Evolutionary conservation across 768 basidiomycete genomes (phyloP), one percentile per base, ranked within the genome.

Genomic region (Leccinum uliginosum): DNA sequence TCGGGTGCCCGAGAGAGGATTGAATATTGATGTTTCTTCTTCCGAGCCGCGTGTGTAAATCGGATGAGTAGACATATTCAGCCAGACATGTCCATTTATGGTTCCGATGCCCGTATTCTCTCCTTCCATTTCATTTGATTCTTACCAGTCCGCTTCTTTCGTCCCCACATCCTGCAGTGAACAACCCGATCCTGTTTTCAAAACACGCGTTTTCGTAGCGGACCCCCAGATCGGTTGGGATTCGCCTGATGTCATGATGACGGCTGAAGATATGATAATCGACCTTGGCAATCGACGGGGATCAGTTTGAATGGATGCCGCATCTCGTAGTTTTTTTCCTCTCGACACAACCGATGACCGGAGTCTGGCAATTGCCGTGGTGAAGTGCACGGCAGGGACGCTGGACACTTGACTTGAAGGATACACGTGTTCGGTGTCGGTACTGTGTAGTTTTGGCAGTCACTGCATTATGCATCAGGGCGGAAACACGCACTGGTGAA

Each of bases 211-310:
- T 51, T 60, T 53, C 50, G 45, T 32, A 47, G 53, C 57, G 65
- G 65, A 60, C 58, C 55, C 43, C 34, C 12, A 56, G 65, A 52
- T 29, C 9, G 3, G 0, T 43, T 59, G 9, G 7, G 47, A 68
- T 69, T 67, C 67, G 67, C 57, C 67, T 64, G 67, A 62, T 30
- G 23, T 32, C 30, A 34, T 50, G 49, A 50, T 57, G 52, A 55
- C 6, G 29, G 26, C 30, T 47, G n/a, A 45, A 29, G 40, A 57
- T 43, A 43, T 44, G 48, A 56, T 43, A 51, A 54, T 44, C 30
- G 21, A 17, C 12, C 45, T 48, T 59, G 45, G 40, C 49, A 49
- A 62, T 62, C 53, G 29, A 40, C 51, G 53, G 35, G 53, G 50
- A 65, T 62, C 60, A 55, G 55, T 48, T 35, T 30, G 10, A 51